Evolutionary conservation across 805 yeast species (phyloP).

Genomic region (Candida xiaguanensis): DNA sequence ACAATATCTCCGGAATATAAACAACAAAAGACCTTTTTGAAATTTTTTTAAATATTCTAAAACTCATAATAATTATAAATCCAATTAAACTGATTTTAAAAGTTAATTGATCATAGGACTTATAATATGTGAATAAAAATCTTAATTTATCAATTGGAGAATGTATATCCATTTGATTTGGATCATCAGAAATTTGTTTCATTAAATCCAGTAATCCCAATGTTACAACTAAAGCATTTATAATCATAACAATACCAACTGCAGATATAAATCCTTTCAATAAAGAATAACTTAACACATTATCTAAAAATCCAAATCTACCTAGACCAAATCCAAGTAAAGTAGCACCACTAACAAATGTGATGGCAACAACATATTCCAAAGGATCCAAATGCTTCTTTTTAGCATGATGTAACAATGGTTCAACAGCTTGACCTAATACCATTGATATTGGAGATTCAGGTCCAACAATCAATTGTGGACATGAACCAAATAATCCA

Average conservation of each 20-base stretch:
- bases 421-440: conserved; percentile 46
- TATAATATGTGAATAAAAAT: conserved; percentile 50
- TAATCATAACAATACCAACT: conserved; percentile 42
- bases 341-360: conserved; percentile 72
- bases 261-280: conserved; percentile 43
- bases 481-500: conserved; percentile 41
- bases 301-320: conserved; percentile 71
- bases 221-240: conserved; percentile 67
- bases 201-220: conserved; percentile 57
- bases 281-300: conserved; percentile 36
- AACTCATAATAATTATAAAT: conserved; percentile 45
- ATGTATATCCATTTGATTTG: conserved; percentile 32
- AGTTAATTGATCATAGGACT: conserved; percentile 55
- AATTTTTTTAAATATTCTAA: conserved; percentile 36
- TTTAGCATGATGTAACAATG: conserved; percentile 33
- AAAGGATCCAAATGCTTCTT: conserved; percentile 33
- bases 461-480: conserved; percentile 46
- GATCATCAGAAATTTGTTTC: conserved; percentile 33
- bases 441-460: conserved; percentile 44
- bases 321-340: conserved; percentile 71
- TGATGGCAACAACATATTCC: conserved; percentile 61
- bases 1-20: conserved; percentile 80
- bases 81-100: conserved; percentile 54
- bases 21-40: conserved; percentile 33
- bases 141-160: conserved; percentile 68